Percentiles rank a stretch among this genome's conserved stretches.
Conservation (phyloP, 2,329 filamentous ascomycete species). For the Penicillium sp. region DNA sequence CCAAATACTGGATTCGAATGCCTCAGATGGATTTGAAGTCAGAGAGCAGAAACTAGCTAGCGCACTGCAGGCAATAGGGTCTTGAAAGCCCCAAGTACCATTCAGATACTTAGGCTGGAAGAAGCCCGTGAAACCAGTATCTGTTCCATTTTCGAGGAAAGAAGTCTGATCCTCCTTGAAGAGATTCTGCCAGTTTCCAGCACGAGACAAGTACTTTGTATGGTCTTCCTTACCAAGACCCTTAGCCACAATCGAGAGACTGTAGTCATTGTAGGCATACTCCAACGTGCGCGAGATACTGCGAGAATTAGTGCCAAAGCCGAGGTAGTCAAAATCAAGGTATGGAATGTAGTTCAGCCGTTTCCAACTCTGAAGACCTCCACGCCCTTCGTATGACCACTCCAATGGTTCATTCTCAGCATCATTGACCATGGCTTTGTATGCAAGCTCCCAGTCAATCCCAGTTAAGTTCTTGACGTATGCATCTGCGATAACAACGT, state of each 20-base stretch:
- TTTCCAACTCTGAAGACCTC: conserved; percentile 66
- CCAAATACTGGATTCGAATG: conserved; percentile 32
- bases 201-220: conserved; percentile 51
- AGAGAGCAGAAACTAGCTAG: conserved; percentile 26
- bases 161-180: conserved; percentile 57
- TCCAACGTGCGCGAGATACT: conserved; percentile 66
- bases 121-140: conserved; percentile 64
- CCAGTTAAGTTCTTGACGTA: conserved; percentile 60
- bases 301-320: conserved; percentile 63
- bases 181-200: conserved; percentile 60
- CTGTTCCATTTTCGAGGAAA: conserved; percentile 45
- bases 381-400: conserved; percentile 63
- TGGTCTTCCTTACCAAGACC: conserved; percentile 46
- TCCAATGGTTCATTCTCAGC: conserved; percentile 63
- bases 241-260: conserved; percentile 55
- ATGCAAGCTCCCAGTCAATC: conserved; percentile 62
- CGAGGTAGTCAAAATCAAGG: conserved; percentile 60
- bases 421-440: conserved; percentile 63
- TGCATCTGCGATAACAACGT: conserved; percentile 60
- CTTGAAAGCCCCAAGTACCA: conserved; percentile 61
- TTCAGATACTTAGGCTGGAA: conserved; percentile 65
- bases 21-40: conserved; percentile 28
- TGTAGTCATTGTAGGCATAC: conserved; percentile 70
- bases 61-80: conserved; percentile 44
- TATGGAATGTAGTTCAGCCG: conserved; percentile 62